Evolutionary conservation across 2,329 filamentous ascomycete genomes (phyloP).

Genomic region (Dactylellina leptospora): DNA sequence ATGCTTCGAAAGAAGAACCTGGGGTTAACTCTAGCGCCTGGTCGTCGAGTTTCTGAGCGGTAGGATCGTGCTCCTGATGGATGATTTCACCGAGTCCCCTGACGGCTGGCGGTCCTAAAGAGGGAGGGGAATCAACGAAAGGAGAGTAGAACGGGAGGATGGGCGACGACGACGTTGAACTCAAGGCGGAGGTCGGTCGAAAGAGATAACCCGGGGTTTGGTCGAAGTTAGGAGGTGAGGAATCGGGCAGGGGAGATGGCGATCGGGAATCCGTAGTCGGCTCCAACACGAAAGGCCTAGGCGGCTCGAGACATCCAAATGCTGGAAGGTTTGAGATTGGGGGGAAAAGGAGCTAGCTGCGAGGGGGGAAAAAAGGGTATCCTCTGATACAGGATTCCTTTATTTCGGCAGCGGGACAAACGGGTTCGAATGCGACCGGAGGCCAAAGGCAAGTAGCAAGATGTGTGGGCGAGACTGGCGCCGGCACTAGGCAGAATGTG

Average conservation of each 20-base stretch:
- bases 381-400: neutral
- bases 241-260: constrained; percentile 49
- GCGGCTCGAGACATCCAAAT: constrained; percentile 39
- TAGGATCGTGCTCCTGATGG: constrained; percentile 50
- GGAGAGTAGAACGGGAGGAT: constrained; percentile 51
- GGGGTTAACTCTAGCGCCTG: constrained; percentile 37
- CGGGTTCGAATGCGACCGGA: too few species aligned
- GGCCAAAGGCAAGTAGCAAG: too few species aligned
- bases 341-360: constrained; percentile 13
- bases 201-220: constrained; percentile 38
- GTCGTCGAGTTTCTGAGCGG: constrained; percentile 33
- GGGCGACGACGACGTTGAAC: constrained; percentile 41
- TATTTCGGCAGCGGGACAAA: too few species aligned
- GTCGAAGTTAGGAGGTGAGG: constrained; percentile 42
- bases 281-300: constrained; percentile 50
- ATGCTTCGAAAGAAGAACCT: constrained; percentile 39
- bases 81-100: constrained; percentile 52
- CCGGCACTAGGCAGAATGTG: too few species aligned
- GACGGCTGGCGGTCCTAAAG: constrained; percentile 36
- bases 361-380: constrained; percentile 10
- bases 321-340: constrained; percentile 10
- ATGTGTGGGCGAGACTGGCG: too few species aligned
- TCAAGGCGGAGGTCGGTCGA: constrained; percentile 33
- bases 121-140: constrained; percentile 49
- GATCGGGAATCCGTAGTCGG: constrained; percentile 50